Conservation (phyloP, 1,139 yeast species). For the Sugiyamaella japonica region DNA sequence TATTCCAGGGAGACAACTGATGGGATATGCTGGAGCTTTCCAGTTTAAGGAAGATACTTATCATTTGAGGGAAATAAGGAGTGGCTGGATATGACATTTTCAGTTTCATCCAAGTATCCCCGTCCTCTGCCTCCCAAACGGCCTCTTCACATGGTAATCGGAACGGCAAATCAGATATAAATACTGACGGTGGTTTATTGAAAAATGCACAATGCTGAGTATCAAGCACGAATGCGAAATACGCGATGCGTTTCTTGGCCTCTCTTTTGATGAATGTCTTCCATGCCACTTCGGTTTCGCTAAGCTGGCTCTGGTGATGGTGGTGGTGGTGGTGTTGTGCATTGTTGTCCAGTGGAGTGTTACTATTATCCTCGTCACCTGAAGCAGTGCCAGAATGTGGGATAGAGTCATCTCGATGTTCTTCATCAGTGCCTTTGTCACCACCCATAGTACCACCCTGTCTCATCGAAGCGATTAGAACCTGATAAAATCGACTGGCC, state of each 20-base stretch:
- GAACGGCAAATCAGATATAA: slow-evolving; percentile 31
- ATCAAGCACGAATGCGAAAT: slow-evolving; percentile 33
- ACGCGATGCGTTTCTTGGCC: slow-evolving; percentile 31
- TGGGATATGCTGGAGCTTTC: slow-evolving; percentile 23
- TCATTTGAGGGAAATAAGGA: slow-evolving; percentile 29
- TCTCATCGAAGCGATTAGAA: slow-evolving; percentile 33
- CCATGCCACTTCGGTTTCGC: slow-evolving; percentile 28
- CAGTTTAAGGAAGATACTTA: slow-evolving; percentile 28
- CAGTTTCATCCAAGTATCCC: slow-evolving; percentile 25
- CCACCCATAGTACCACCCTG: slow-evolving; percentile 28
- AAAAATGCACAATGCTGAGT: slow-evolving; percentile 33
- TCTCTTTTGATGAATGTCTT: slow-evolving; percentile 29
- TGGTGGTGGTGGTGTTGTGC: neutral
- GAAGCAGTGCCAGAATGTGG: slow-evolving; percentile 9
- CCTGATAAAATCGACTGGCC: slow-evolving; percentile 33
- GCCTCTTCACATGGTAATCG: slow-evolving; percentile 33
- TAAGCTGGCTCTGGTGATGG: neutral
- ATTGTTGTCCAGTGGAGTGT: neutral
- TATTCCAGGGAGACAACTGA: slow-evolving; percentile 33
- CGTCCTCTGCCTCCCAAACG: slow-evolving; percentile 33
- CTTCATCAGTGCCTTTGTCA: slow-evolving; percentile 12
- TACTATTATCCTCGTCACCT: slow-evolving; percentile 15
- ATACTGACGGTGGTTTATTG: slow-evolving; percentile 34
- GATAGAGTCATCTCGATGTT: slow-evolving; percentile 10
- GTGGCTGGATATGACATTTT: slow-evolving; percentile 24